Base-by-base conservation (phyloP, 176 grass and related monocot species). In the Stipa capillata region DNA sequence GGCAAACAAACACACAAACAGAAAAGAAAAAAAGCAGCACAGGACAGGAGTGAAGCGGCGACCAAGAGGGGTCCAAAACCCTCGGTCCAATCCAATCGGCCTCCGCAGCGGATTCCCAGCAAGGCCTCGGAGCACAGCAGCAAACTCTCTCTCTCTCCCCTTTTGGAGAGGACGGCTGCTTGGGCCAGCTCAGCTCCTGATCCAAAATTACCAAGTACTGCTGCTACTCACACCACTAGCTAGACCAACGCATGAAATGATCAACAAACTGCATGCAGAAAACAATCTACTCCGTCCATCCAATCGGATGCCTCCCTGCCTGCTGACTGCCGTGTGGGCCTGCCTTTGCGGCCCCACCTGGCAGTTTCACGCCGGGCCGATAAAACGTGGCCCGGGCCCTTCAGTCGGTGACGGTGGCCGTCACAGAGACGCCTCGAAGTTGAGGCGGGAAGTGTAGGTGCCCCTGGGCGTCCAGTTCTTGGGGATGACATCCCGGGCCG, bases 401-500 rank as follows among this genome's bases (percentile, higher is more conserved):
- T 42, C 4, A 0, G 25, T 6, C 27, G 23, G 20, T 3, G 35
- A n/a, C n/a, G n/a, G n/a, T n/a, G n/a, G n/a, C n/a, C n/a, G n/a
- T n/a, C 75, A 83, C 35, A 86, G 82, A 0, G 88, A 36, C 28
- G 45, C 73, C 14, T 85, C 66, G 75, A 99, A 93, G 88, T 99
- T 99, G 70, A 99, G 97, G 42, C 88, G 84, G 72, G 97, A 99
- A 49, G 90, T 91, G 97, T 99, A 99, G 77, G 97, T 99, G 75
- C 82, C 92, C 84, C 82, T 93, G 82, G 97, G 90, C 76, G 81
- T 82, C 97, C 97, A 99, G 59, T 99, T 99, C 84, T 6, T 82
- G 34, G 97, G 92, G 79, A 99, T 96, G 86, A 91, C 97, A 12
- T 99, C 92, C 9, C 86, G 74, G 56, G 92, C 92, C 24, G 92